Evolutionary conservation across 495 filamentous ascomycete species (phyloP), one percentile per base, ranked within the genome.

Genomic region (Aspergillus bertholletiae): DNA sequence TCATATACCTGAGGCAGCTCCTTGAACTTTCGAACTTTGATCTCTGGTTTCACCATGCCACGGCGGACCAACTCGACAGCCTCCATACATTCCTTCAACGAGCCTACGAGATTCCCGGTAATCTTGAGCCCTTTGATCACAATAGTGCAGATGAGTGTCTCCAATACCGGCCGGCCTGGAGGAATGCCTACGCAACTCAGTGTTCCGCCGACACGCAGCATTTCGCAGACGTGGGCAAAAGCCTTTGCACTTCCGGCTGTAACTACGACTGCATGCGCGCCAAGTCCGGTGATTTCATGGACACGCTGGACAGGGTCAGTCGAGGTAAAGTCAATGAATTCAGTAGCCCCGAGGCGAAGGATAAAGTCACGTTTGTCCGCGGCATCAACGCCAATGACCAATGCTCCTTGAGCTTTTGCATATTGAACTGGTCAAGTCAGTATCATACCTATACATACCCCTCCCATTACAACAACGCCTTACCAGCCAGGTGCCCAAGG

Each of bases 111-210:
- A 26, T 76, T 81, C 12, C 76, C 76, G 0, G 68, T 70, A 30
- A 78, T 74, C 39, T 56, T 65, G 8, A 80, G 58, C 0, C 76
- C 76, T 58, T 73, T 78, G 60, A 80, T 79, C 5, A 79, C 75
- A 52, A 80, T 80, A 0, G 68, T 68, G 18, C 64, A 63, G 40
- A 80, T 74, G 4, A 75, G 69, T 0, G 74, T 78, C 45, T 76
- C 70, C 41, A 81, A 64, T 28, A 65, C 64, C 3, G 69, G 73
- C 9, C 63, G 63, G 6, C 73, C 77, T 0, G 73, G 66, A 4
- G 77, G 76, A 41, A 79, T 77, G 18, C 77, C 78, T 2, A 78
- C 71, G 48, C 77, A 78, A 59, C 76, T 79, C 34, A 80, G 55
- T 1, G 65, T 77, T 0, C 77, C 75, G n/a, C 73, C 76, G 18